These are phyloP conservation scores for Phytopythium boreale DNA, from an alignment of 352 stramenopile species.

Conservation along the genomic window DNA sequence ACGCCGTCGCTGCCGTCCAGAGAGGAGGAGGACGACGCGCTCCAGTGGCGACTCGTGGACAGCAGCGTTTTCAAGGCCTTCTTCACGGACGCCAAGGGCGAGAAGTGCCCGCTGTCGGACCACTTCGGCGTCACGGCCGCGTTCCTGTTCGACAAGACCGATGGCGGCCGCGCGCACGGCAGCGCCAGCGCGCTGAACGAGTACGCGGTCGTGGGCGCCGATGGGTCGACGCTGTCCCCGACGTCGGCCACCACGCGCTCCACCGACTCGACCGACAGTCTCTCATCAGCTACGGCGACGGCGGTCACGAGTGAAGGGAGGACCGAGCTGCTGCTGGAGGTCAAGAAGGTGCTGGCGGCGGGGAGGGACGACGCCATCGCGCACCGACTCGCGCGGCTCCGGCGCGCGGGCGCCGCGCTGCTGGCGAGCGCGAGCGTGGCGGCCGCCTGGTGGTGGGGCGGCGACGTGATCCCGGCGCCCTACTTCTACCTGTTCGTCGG, in stretches of 20 bases:
- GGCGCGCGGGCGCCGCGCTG: slow-evolving; percentile 30
- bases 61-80: slow-evolving; percentile 80
- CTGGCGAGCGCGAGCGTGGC: slow-evolving; percentile 27
- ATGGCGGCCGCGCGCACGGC: slow-evolving; percentile 5
- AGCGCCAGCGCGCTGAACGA: slow-evolving; percentile 34
- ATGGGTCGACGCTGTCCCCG: slow-evolving; percentile 12
- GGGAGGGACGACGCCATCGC: slow-evolving; percentile 39
- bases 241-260: slow-evolving; percentile 7
- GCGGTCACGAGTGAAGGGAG: slow-evolving; percentile 36
- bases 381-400: slow-evolving; percentile 35
- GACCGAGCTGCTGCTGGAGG: slow-evolving; percentile 40
- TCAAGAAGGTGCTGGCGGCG: slow-evolving; percentile 34
- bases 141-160: slow-evolving; percentile 45
- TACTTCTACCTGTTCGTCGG: slow-evolving; percentile 27
- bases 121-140: slow-evolving; percentile 75
- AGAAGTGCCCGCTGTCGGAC: slow-evolving; percentile 69
- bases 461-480: slow-evolving; percentile 27
- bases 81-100: slow-evolving; percentile 57
- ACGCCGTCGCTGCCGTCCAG: background rate
- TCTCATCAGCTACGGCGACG: slow-evolving; percentile 8
- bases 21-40: background rate
- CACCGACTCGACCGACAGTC: background rate
- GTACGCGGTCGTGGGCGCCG: slow-evolving; percentile 20
- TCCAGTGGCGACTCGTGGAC: slow-evolving; percentile 42
- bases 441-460: slow-evolving; percentile 16